Percentiles rank a stretch among this genome's conserved stretches.
Conservation (phyloP, 345 rosid species). For the Garcia nutans region DNA sequence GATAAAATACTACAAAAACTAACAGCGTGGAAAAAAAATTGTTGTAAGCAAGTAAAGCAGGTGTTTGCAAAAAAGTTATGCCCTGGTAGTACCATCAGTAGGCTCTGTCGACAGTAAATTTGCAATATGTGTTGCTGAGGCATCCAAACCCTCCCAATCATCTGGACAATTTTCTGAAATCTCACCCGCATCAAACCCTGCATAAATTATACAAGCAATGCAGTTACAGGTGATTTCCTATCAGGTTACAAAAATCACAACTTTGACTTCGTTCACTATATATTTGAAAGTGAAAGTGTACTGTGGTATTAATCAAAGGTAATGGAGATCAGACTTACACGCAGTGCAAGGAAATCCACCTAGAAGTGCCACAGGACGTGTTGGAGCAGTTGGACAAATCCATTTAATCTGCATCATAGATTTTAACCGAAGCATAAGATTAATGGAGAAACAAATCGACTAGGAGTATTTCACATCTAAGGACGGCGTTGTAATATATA, state of each 20-base stretch:
- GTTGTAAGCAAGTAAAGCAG: neutral
- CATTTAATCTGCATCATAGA: slow-evolving; percentile 30
- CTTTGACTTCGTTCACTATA: neutral
- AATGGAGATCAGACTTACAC: slow-evolving; percentile 17
- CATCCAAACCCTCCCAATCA: slow-evolving; percentile 38
- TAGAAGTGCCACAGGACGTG: slow-evolving; percentile 32
- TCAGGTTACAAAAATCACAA: neutral
- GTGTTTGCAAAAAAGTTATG: slow-evolving; percentile 6
- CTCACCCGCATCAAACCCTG: slow-evolving; percentile 34
- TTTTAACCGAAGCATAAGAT: neutral
- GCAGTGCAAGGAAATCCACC: slow-evolving; percentile 42
- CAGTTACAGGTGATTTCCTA: neutral
- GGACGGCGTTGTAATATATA: neutral
- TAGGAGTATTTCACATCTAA: neutral
- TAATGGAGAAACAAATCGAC: neutral
- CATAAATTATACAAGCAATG: neutral
- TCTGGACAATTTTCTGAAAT: slow-evolving; percentile 33
- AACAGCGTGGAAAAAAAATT: neutral
- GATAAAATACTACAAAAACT: neutral
- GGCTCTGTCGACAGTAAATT: slow-evolving; percentile 38
- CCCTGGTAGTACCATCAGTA: slow-evolving; percentile 22
- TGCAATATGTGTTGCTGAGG: slow-evolving; percentile 40
- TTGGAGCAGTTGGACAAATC: slow-evolving; percentile 40
- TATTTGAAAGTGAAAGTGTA: neutral
- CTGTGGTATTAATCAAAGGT: neutral